phyloP scores from a whole-genome alignment of 1,284 basidiomycete species.

The Porogramme epimiltina region DNA sequence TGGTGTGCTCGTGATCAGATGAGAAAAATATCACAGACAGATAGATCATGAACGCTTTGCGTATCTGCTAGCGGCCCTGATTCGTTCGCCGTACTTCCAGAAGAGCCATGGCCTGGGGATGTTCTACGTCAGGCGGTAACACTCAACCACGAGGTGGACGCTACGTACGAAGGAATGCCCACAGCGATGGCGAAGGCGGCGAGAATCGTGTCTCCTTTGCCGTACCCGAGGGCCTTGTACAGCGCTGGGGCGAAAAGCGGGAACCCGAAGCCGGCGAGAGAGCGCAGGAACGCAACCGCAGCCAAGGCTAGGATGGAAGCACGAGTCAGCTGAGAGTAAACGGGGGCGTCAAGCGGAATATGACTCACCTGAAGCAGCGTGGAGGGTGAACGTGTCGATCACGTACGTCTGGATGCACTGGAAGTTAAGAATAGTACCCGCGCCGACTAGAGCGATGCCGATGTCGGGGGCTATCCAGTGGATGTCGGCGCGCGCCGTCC shows the following conservation, averaged over 20 bases:
- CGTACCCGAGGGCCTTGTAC: conserved; percentile 64
- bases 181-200: conserved; percentile 55
- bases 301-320: conserved; percentile 48
- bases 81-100: conserved; percentile 52
- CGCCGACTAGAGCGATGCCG: conserved; percentile 57
- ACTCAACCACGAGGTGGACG: too few species aligned
- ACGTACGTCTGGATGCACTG: conserved; percentile 65
- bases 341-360: conserved; percentile 21
- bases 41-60: conserved; percentile 5
- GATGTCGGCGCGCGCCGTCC: conserved; percentile 54
- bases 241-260: conserved; percentile 69
- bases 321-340: too few species aligned
- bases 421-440: conserved; percentile 55
- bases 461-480: conserved; percentile 74
- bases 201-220: conserved; percentile 64
- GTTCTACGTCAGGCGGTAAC: too few species aligned
- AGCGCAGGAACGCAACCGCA: conserved; percentile 57
- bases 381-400: conserved; percentile 66
- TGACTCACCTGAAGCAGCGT: conserved; percentile 59
- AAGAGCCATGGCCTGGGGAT: conserved; percentile 21
- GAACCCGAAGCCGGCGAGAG: conserved; percentile 65
- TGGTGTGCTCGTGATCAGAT: too few species aligned
- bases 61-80: conserved; percentile 37
- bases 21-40: too few species aligned
- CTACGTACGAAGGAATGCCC: conserved; percentile 66